Conservation (phyloP, 2,329 filamentous ascomycete species). For the Hypoxylon sp. region DNA sequence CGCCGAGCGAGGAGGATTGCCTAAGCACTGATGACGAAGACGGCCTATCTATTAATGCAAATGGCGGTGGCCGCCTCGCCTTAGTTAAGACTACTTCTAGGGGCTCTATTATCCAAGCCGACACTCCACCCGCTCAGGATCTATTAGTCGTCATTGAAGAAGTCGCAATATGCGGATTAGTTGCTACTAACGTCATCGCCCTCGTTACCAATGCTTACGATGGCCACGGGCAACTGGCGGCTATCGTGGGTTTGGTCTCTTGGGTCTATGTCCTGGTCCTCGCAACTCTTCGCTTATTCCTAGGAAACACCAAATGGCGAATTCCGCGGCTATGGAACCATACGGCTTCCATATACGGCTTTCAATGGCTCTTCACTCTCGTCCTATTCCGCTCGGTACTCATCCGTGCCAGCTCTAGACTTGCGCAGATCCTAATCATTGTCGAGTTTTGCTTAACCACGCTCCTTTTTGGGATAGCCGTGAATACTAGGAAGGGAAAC, state of each 20-base stretch:
- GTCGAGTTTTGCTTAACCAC: conserved; percentile 82
- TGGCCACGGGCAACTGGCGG: conserved; percentile 70
- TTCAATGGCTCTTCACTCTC: conserved; percentile 84
- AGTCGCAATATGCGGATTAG: conserved; percentile 78
- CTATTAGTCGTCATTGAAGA: conserved; percentile 81
- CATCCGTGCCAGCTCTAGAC: conserved; percentile 78
- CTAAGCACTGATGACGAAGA: conserved; percentile 72
- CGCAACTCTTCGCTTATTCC: conserved; percentile 78
- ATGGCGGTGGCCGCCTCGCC: conserved; percentile 68
- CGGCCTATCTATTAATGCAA: conserved; percentile 65
- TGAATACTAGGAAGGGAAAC: conserved; percentile 92
- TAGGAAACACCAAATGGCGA: conserved; percentile 74
- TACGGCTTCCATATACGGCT: conserved; percentile 85
- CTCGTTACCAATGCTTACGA: conserved; percentile 74
- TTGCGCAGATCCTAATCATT: conserved; percentile 76
- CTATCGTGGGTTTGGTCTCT: conserved; percentile 76
- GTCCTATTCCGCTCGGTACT: conserved; percentile 88
- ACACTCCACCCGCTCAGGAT: conserved; percentile 81
- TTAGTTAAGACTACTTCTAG: conserved; percentile 73
- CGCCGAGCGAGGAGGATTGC: conserved; percentile 63
- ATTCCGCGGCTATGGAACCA: conserved; percentile 91
- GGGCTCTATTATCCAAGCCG: conserved; percentile 77
- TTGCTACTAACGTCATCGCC: conserved; percentile 77
- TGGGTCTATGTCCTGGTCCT: conserved; percentile 88
- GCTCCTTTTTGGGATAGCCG: conserved; percentile 80